Evolutionary conservation across 2,329 filamentous ascomycete genomes (phyloP), one percentile per base, ranked within the genome.

Genomic region (Cytospora paraplurivora): DNA sequence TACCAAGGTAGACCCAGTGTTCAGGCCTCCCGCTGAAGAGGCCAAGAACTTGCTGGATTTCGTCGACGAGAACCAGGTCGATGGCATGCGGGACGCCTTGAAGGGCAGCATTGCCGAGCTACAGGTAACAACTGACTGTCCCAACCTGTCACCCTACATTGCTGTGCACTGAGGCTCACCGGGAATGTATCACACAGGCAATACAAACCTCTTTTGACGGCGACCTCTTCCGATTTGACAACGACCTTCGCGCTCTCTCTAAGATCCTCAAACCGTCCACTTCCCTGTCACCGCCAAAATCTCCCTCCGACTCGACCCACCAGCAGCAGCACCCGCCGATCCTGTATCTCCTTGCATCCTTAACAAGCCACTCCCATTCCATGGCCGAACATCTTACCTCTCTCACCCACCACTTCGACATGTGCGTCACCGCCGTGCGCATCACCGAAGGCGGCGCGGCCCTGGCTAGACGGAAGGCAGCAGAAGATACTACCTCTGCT

Each of bases 361-460:
- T 96, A 41, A 87, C 93, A 67, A 81, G 81, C 15, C 88, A 94
- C 69, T 93, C 93, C 0, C 88, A 91, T 67, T 87, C 88, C 70
- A 94, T 96, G 87, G 94, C 93, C 6, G 83, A 88, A 63, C 83
- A 92, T 6, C 84, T 98, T 1, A 85, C 92, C 62, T 92, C 90
- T 0, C 80, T 98, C 4, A 93, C 92, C 8, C 86, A 85, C 33
- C 94, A 98, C 76, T 97, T 97, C 73, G 94, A 98, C 74, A 86
- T 96, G 68, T 97, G 94, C 74, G 91, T 96, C 15, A 94, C 89
- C 1, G 94, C 94, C 0, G 89, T 97, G 51, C 91, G 93, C 65
- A 92, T 94, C 57, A 97, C 67, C 63, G 63, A 70, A 67, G 50
- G 67, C 52, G 64, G 68, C 61, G 62, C 68, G 62, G 60, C 68